Percentiles rank a stretch among this genome's conserved stretches.
Conservation (phyloP, 108 stramenopile genomes). For the Aurantiochytrium sp. region DNA sequence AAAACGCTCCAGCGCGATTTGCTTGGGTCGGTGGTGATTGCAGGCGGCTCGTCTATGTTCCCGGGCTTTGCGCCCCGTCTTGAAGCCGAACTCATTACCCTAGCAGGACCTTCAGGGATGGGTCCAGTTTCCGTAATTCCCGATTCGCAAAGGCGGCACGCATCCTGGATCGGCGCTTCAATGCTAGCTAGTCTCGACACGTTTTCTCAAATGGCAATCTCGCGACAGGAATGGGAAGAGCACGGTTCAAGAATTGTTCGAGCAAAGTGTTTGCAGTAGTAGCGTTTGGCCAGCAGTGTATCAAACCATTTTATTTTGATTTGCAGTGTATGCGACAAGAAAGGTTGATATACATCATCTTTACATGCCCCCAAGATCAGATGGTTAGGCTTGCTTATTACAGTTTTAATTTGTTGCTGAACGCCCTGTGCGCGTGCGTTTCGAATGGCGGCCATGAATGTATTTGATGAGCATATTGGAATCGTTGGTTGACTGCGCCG, state of each 20-base stretch:
- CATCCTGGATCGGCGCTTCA: conserved; percentile 19
- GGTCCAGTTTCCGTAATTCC: neutral
- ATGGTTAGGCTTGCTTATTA: too few relatives aligned
- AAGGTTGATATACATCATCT: too few relatives aligned
- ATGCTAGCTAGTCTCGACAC: conserved; percentile 5
- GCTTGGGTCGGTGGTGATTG: neutral
- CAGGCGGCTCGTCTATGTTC: neutral
- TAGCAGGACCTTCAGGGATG: neutral
- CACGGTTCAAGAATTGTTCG: neutral
- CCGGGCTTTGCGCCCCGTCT: conserved; percentile 1
- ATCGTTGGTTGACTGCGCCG: neutral
- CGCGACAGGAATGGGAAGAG: conserved; percentile 9
- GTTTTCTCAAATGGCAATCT: neutral
- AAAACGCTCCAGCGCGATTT: neutral
- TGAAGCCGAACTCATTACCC: neutral
- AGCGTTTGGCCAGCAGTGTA: too few relatives aligned
- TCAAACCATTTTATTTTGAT: too few relatives aligned
- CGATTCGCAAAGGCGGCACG: neutral
- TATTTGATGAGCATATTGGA: neutral
- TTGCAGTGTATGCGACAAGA: too few relatives aligned
- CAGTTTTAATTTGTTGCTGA: too few relatives aligned
- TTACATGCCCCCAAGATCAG: too few relatives aligned
- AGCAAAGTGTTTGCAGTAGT: neutral
- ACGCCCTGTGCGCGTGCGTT: neutral
- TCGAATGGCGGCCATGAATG: neutral